Percentiles rank a stretch among this genome's conserved stretches.
These are phyloP conservation scores for Prunus armeniaca DNA, from an alignment of 306 rosid species.

Conservation along the genomic window DNA sequence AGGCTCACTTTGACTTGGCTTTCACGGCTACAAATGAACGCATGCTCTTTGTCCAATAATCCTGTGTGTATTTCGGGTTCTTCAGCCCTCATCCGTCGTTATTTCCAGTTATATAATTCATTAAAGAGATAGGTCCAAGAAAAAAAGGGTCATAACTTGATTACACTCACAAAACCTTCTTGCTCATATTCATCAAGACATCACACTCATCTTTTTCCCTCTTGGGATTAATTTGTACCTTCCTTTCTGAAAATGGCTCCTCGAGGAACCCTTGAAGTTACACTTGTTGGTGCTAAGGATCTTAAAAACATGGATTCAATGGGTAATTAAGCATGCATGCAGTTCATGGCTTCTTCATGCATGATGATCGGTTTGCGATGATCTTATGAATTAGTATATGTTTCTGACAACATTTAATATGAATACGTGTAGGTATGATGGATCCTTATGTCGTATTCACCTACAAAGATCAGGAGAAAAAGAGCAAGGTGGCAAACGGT, in stretches of 20 bases:
- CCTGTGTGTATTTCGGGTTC: neutral
- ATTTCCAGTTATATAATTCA: neutral
- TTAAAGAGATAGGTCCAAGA: neutral
- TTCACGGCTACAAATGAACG: neutral
- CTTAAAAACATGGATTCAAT: neutral
- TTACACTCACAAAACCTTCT: neutral
- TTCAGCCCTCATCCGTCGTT: neutral
- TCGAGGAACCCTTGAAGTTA: conserved; percentile 10
- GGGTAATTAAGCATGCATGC: neutral
- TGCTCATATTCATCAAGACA: no score
- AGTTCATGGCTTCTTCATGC: neutral
- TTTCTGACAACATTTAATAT: neutral
- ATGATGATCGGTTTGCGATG: neutral
- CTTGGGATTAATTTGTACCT: neutral
- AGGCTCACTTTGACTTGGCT: neutral
- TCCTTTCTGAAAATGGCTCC: conserved; percentile 3
- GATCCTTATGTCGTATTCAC: neutral
- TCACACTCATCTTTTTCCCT: neutral
- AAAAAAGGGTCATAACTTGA: neutral
- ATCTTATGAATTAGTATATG: neutral
- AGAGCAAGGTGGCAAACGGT: neutral
- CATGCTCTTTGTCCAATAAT: neutral
- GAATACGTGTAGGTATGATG: neutral
- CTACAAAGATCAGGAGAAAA: conserved; percentile 5
- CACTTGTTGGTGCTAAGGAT: neutral